phyloP scores from a whole-genome alignment of 108 stramenopile species.

The Ochromonas danica region DNA sequence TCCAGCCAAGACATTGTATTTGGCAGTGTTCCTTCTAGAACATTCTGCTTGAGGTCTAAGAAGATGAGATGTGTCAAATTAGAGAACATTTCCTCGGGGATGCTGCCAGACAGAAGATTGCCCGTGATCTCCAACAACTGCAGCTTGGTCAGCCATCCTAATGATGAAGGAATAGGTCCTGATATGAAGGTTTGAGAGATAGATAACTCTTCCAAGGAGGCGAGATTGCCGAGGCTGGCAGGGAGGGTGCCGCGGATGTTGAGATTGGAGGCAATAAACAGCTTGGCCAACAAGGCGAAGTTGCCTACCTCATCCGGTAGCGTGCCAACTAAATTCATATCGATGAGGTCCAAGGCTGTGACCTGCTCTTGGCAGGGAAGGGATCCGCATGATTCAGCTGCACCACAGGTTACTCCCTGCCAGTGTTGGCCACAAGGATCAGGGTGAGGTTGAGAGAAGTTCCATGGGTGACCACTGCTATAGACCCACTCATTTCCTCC shows the following conservation, averaged over 20 bases:
- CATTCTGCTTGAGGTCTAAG: background rate
- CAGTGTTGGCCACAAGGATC: too few relatives aligned
- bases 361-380: too few relatives aligned
- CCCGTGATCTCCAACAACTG: conserved; percentile 31
- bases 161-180: conserved; percentile 19
- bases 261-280: too few relatives aligned
- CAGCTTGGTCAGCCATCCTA: conserved; percentile 26
- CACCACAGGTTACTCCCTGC: too few relatives aligned
- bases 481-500: background rate
- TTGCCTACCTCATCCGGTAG: conserved; percentile 40
- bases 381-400: too few relatives aligned
- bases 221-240: background rate
- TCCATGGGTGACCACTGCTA: too few relatives aligned
- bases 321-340: too few relatives aligned
- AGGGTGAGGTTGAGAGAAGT: too few relatives aligned
- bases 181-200: conserved; percentile 40
- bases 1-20: conserved; percentile 1
- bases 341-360: too few relatives aligned
- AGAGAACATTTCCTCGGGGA: conserved; percentile 1
- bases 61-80: background rate
- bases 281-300: conserved; percentile 58
- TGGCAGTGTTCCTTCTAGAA: conserved; percentile 17
- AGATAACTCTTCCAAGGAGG: conserved; percentile 28
- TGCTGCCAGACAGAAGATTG: conserved; percentile 38
- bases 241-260: conserved; percentile 43